Evolutionary conservation across 1,139 yeast species (phyloP).

Genomic region (Candida mesenterica): DNA sequence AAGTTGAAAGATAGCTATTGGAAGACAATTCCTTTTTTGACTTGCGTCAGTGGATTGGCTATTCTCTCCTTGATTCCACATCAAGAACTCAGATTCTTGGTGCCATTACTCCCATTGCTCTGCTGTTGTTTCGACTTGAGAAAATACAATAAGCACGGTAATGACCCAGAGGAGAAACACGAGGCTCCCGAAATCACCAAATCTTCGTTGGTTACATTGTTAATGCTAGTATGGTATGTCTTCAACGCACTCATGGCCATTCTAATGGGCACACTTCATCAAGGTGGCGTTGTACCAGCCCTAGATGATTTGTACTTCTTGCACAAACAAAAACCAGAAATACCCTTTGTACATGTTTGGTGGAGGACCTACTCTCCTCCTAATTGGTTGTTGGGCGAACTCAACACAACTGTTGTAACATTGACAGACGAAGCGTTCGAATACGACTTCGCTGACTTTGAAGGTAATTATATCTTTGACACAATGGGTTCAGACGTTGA

Average conservation of each 20-base stretch:
- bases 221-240: constrained; percentile 52
- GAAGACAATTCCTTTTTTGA: constrained; percentile 52
- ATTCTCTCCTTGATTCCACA: constrained; percentile 76
- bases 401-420: constrained; percentile 16
- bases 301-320: constrained; percentile 34
- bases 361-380: constrained; percentile 97
- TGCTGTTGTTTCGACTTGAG: constrained; percentile 59
- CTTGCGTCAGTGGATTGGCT: constrained; percentile 60
- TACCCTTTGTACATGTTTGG: constrained; percentile 55
- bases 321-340: constrained; percentile 16
- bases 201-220: constrained; percentile 15
- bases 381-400: constrained; percentile 69
- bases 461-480: constrained; percentile 39
- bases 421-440: constrained; percentile 15
- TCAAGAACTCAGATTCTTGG: constrained; percentile 83
- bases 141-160: constrained; percentile 10
- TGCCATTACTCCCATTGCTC: constrained; percentile 73
- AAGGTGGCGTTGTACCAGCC: constrained; percentile 83
- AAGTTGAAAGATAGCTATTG: constrained; percentile 31
- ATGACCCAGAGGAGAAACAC: background rate
- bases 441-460: constrained; percentile 12
- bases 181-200: constrained; percentile 1
- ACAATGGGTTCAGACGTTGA: constrained; percentile 53
- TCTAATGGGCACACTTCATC: constrained; percentile 81
- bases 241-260: constrained; percentile 63